Base-by-base conservation (phyloP, 2,329 filamentous ascomycete species). In the Ceratocystis diversiconidia region DNA sequence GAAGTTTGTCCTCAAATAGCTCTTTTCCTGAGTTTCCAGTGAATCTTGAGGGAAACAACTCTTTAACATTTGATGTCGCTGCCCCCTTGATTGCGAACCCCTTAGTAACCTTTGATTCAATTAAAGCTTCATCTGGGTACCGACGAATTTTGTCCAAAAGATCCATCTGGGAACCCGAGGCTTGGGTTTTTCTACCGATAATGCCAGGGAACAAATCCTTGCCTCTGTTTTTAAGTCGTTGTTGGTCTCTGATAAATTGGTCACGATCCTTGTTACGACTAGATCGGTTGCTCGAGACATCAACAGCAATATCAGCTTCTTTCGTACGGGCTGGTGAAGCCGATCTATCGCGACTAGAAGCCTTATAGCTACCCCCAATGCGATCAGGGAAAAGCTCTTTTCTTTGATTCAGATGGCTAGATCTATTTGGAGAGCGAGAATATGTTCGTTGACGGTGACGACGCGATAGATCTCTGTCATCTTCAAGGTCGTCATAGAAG, bases 401-500 rank as follows among this genome's bases (percentile, higher is more conserved):
- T 63, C 78, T 77, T 12, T 75, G 75, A 68, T 83, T 84, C 22
- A 15, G 44, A 17, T 8, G 41, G 22, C 28, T 6, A 44, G 19
- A 15, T 55, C 62, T 50, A 28, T 36, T 36, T 25, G 7, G 60
- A 50, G 73, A 73, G 3, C 70, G 68, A 3, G 73, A 69, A 36
- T 72, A 72, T 5, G 73, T 73, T 5, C 70, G 70, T 22, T 69
- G 67, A 3, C 70, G 71, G 19, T 74, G 75, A 7, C 70, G 70
- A 8, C 71, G 66, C 8, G 73, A 75, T 25, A 78, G 72, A 44
- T 73, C 75, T 17, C 75, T 70, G 19, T 72, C 72, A 48, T 75
- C 75, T 67, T 83, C 82, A 71, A 95, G 90, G 71, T 95, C 90
- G 69, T 94, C 90, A 74, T 95, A 95, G 79, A 96, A 87, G 71